These are phyloP conservation scores for Stagonosporopsis tanaceti DNA, from an alignment of 2,329 filamentous ascomycete genomes.

Conservation along the genomic window DNA sequence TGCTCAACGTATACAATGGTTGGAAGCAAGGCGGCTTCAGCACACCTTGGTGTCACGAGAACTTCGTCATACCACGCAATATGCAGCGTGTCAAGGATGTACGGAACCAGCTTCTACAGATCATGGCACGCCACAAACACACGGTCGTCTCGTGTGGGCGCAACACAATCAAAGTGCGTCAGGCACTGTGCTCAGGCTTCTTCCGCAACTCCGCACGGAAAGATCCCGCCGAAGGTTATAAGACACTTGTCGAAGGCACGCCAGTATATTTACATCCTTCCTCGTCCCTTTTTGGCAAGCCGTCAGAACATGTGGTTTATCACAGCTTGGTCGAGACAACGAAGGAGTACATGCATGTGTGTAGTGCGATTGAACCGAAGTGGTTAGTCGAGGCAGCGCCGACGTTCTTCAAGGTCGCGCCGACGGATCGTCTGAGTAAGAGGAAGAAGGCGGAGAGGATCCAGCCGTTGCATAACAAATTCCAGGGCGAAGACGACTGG, in stretches of 20 bases:
- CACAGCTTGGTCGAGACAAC: constrained; percentile 90
- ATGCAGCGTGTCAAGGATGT: constrained; percentile 93
- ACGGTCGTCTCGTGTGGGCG: constrained; percentile 83
- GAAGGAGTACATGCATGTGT: constrained; percentile 98
- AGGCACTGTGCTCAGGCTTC: constrained; percentile 90
- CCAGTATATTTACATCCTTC: constrained; percentile 94
- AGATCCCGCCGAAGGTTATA: constrained; percentile 95
- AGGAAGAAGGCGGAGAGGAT: constrained; percentile 94
- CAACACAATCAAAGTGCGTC: constrained; percentile 84
- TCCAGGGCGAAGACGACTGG: constrained; percentile 94
- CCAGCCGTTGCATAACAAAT: constrained; percentile 93
- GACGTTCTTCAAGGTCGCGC: constrained; percentile 97
- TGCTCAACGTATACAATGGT: constrained; percentile 96
- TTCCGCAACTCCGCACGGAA: constrained; percentile 96
- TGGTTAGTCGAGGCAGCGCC: constrained; percentile 95
- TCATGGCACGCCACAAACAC: constrained; percentile 92
- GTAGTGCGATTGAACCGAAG: constrained; percentile 92
- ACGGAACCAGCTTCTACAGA: constrained; percentile 87
- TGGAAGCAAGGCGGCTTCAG: constrained; percentile 88
- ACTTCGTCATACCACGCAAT: constrained; percentile 91
- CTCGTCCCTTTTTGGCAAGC: constrained; percentile 92
- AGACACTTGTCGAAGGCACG: constrained; percentile 94
- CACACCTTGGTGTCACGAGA: constrained; percentile 94
- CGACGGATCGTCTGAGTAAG: constrained; percentile 85
- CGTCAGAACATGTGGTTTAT: constrained; percentile 95